phyloP scores from a whole-genome alignment of 305 asterid species.

The Solanum hybrid region DNA sequence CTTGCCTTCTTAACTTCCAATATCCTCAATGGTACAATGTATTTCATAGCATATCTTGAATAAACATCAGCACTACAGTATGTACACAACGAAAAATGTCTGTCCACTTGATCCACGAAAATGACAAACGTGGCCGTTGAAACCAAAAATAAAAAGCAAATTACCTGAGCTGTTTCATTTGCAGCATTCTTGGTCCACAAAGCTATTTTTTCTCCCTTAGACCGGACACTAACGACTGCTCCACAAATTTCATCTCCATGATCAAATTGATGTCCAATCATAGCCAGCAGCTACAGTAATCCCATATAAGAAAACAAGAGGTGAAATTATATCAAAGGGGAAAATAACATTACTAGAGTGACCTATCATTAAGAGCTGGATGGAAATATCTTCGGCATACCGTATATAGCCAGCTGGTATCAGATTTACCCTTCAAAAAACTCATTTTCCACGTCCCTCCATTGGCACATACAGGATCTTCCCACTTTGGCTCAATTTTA shows the following conservation, averaged over 20 bases:
- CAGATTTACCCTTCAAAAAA: constrained; percentile 49
- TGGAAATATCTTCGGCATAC: constrained; percentile 22
- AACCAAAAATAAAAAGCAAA: neutral
- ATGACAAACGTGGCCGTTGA: neutral
- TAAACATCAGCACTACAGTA: neutral
- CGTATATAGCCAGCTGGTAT: constrained; percentile 74
- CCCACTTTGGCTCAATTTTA: constrained; percentile 81
- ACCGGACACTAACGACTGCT: constrained; percentile 70
- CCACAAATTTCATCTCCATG: constrained; percentile 92
- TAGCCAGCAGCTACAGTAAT: constrained; percentile 58
- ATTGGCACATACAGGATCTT: constrained; percentile 82
- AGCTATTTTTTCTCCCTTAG: constrained; percentile 55
- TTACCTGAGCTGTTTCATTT: constrained; percentile 77
- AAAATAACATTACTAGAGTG: neutral
- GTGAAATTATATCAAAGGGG: neutral
- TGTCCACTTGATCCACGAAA: neutral
- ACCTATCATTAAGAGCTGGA: neutral
- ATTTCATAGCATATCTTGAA: neutral
- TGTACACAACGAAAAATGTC: neutral
- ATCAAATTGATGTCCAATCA: constrained; percentile 93
- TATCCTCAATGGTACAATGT: neutral
- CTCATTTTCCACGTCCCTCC: constrained; percentile 81
- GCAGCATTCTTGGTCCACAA: constrained; percentile 91
- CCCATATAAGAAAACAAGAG: neutral
- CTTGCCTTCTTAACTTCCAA: neutral